phyloP scores from a whole-genome alignment of 2,329 filamentous ascomycete species.

The Hypoxylon sp. region DNA sequence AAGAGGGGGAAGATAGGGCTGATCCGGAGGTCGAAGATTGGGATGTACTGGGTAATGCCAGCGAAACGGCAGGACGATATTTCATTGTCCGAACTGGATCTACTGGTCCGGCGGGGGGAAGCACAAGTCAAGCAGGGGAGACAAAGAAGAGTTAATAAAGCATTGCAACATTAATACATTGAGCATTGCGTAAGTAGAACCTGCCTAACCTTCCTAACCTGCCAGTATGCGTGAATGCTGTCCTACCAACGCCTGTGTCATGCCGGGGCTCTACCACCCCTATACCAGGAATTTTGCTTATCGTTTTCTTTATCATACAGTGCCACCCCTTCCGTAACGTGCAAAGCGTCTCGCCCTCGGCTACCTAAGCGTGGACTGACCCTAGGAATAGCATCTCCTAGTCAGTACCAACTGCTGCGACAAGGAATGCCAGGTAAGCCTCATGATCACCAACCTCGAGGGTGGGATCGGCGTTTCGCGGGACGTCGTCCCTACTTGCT shows the following conservation, averaged over 20 bases:
- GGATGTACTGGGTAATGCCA: constrained; percentile 77
- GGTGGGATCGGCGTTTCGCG: constrained; percentile 6
- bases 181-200: constrained; percentile 22
- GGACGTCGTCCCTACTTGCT: constrained; percentile 23
- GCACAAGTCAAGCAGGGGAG: constrained; percentile 20
- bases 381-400: constrained; percentile 8
- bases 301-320: constrained; percentile 14
- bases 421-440: constrained; percentile 11
- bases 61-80: constrained; percentile 77
- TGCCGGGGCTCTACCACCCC: not conserved
- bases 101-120: constrained; percentile 4
- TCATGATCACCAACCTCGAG: constrained; percentile 3
- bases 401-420: constrained; percentile 7
- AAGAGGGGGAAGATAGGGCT: constrained; percentile 47
- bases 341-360: constrained; percentile 5
- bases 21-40: constrained; percentile 73
- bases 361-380: constrained; percentile 2
- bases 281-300: constrained; percentile 26
- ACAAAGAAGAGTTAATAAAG: constrained; percentile 18
- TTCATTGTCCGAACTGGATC: constrained; percentile 79
- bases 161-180: constrained; percentile 12
- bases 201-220: not conserved
- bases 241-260: not conserved
- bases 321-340: constrained; percentile 10
- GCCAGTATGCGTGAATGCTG: constrained; percentile 7